These are phyloP conservation scores for Areca catechu DNA, from an alignment of 176 grass and related monocot genomes.

Conservation along the genomic window DNA sequence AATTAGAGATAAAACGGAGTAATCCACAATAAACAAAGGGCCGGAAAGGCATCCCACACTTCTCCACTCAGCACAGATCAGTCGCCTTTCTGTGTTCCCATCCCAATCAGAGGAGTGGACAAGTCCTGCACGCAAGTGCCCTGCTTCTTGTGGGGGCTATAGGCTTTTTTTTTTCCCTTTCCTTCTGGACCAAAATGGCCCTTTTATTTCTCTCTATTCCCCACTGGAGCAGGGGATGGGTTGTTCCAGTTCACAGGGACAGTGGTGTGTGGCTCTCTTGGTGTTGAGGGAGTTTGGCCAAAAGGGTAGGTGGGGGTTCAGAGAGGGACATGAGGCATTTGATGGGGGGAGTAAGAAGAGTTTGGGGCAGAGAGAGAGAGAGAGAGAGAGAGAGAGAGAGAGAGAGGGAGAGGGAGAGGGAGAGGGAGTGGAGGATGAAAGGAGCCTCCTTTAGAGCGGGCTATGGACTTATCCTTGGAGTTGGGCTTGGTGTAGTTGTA, in stretches of 20 bases:
- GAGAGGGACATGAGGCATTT: constrained; percentile 3
- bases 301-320: constrained; percentile 9
- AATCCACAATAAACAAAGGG: constrained; percentile 17
- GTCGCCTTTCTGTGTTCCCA: constrained; percentile 6
- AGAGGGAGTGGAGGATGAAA: too few species aligned
- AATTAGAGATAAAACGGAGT: neutral
- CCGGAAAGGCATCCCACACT: too few species aligned
- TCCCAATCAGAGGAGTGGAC: constrained; percentile 38
- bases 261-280: too few species aligned
- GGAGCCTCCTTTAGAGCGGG: too few species aligned
- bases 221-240: neutral
- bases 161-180: neutral
- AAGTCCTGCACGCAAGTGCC: constrained; percentile 58
- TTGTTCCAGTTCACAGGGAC: too few species aligned
- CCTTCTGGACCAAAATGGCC: constrained; percentile 3
- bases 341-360: too few species aligned
- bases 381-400: too few species aligned
- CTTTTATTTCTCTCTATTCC: neutral
- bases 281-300: neutral
- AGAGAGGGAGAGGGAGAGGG: too few species aligned
- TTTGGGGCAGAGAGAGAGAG: too few species aligned
- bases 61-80: constrained; percentile 10
- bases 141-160: constrained; percentile 7
- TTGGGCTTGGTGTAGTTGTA: too few species aligned
- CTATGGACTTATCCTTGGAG: too few species aligned